Base-by-base conservation (phyloP, 2,329 filamentous ascomycete species). In the Fusarium odoratissimum region DNA sequence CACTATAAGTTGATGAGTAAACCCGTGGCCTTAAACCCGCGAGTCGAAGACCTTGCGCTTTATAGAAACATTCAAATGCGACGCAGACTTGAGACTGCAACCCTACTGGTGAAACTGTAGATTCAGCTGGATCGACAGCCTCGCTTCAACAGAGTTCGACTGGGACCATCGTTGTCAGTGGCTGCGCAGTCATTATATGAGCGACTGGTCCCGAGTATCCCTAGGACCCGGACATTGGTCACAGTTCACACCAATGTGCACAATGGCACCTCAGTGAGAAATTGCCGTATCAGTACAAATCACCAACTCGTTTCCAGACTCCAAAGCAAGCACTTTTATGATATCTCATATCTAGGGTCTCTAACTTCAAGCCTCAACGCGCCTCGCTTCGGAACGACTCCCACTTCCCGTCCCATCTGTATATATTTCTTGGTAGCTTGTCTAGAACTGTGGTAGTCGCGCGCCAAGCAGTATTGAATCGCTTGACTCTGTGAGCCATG, bases 311-410 rank as follows among this genome's bases (percentile, higher is more conserved):
- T 21, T 31, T 25, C 31, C 30, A 19, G 25, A 33, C 46, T 49
- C 16, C n/a, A n/a, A 63, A 31, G n/a, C 14, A 68, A 35, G 17
- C 21, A 12, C 37, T 17, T 56, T 30, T 11, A n/a, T 31, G 14
- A 41, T 23, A 19, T 16, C 23, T 45, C 49, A 64, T 44, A 21
- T 54, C 23, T 11, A 37, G 17, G 31, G 48, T 28, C 23, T 52
- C 49, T 56, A 49, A 54, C 48, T 54, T 33, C 23, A 19, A 56
- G 40, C 54, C 13, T 60, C 48, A 35, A 40, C 33, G 31, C 40
- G 67, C 62, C 48, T 56, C 57, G 45, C 48, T 51, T 49, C 25
- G 31, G 66, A 71, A 62, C 66, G 46, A 60, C 60, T 54, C 13
- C 28, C 44, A 56, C 44, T 31, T 42, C 17, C 30, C 9, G 16